Evolutionary conservation across 371 early-diverging fungal genomes (phyloP), one percentile per base, ranked within the genome.

Genomic region (Mortierella sp.): DNA sequence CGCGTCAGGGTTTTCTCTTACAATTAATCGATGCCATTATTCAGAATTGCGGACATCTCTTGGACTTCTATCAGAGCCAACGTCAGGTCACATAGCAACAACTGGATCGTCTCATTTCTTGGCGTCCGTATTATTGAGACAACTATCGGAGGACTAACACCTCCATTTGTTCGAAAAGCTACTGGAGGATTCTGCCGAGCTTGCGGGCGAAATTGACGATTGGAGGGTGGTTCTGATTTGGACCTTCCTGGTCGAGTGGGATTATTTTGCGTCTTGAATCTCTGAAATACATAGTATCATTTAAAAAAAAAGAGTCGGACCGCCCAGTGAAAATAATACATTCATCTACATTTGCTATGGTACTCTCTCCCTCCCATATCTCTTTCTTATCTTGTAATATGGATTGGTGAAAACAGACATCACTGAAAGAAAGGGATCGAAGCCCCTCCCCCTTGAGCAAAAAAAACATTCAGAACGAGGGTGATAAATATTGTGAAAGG

Each of bases 161-260:
- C 38, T 8, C 24, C 65, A 75, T 16, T 50, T 75, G 34, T n/a
- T 57, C 6, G 70, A 57, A 16, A 42, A 42, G 31, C 24, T 78
- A n/a, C 24, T 78, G 55, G 78, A 82, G 31, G 76, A 78, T 14
- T 44, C 79, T 50, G 65, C 82, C 47, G 79, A 28, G 19, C 13
- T 78, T 55, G 73, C 75, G 55, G 79, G 76, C 38, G 75, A 82
- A 54, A 72, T 82, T 16, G 21, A 52, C 6, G 82, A 82, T 31
- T 82, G 82, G 79, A 38, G 82, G 42, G 48, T 82, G 34, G 54
- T 75, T 19, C 72, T 72, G 13, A 74, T 82, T 31, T 74, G 78
- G 42, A 47, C 28, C 26, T 8, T 75, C 19, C 11, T 82, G 58
- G 42, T 58, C 19, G 76, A 55, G 19, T 78, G 79, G 79, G 42